Evolutionary conservation across 345 rosid species (phyloP), one percentile per base, ranked within the genome.

Genomic region (Gossypium anomalum): DNA sequence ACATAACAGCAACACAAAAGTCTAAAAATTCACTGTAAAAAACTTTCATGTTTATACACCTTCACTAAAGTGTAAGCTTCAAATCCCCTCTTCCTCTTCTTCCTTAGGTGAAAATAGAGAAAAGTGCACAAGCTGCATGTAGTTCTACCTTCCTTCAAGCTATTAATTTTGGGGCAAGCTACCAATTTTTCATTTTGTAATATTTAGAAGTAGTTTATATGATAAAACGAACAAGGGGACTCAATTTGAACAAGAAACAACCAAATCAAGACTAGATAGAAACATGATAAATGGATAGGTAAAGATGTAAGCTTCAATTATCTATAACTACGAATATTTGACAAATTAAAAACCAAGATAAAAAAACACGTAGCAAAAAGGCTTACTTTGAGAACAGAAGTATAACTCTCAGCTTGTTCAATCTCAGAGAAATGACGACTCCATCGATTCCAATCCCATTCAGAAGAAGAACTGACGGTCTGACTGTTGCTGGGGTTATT

Each of bases 391-490:
- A 94, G 95, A 52, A 86, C 89, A 67, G 98, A 92, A 52, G 93
- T 89, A 41, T 78, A 83, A 80, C 85, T 84, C 79, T 94, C 97
- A 75, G 90, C 83, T 75, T 92, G 89, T 52, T 92, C 97, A 71
- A 90, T 79, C 76, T 89, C 97, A 59, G 89, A 78, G 84, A 94
- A 92, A 78, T 92, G 94, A 58, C 93, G 95, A 66, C 72, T 87
- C 98, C 98, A 94, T 43, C 93, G 82, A 85, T 72, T 83, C 98
- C 97, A 94, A 82, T 91, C 97, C 97, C 97, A 94, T 59, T 85
- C 88, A 75, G 79, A 80, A 59, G 82, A 82, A 47, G 91, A 86
- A 53, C 58, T 65, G 9, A 75, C n/a, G 60, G 48, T 48, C 59
- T 45, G 68, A 51, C 51, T 75, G 64, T 72, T 82, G 17, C 47